Percentiles rank a stretch among this genome's conserved stretches.
Conservation (phyloP, 306 rosid genomes). For the Dryas alaskensis region DNA sequence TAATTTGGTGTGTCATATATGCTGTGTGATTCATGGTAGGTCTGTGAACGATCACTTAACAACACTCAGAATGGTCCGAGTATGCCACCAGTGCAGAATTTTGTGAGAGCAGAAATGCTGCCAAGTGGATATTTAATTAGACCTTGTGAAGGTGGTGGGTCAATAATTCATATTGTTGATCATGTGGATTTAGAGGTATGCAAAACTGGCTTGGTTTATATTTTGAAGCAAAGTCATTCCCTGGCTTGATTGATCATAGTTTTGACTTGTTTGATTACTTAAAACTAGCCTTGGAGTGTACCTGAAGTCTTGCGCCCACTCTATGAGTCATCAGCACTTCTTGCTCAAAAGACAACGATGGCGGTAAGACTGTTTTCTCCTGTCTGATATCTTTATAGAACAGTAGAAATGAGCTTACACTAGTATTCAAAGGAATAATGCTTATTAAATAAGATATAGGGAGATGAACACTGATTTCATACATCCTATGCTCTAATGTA, state of each 20-base stretch:
- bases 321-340: constrained; percentile 81
- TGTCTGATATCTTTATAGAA: background rate
- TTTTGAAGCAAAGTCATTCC: constrained; percentile 9
- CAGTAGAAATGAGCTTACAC: background rate
- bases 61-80: constrained; percentile 95
- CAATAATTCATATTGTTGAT: constrained; percentile 89
- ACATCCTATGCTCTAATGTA: constrained; percentile 1
- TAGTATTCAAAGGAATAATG: background rate
- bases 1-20: constrained; percentile 3
- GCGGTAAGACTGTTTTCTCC: constrained; percentile 54
- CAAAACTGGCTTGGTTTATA: background rate
- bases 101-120: constrained; percentile 90
- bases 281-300: constrained; percentile 88
- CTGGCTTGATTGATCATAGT: constrained; percentile 21
- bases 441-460: background rate
- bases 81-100: constrained; percentile 84
- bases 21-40: constrained; percentile 41
- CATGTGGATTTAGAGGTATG: constrained; percentile 88
- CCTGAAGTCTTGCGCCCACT: constrained; percentile 97
- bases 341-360: constrained; percentile 90
- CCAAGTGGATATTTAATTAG: constrained; percentile 94
- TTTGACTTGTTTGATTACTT: constrained; percentile 25
- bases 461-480: background rate
- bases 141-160: constrained; percentile 98
- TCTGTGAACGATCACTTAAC: constrained; percentile 98